A percentile compares a stretch with the other conserved stretches of the same genome.
These are phyloP conservation scores for Solanum pennellii DNA, from an alignment of 257 asterid species.

Conservation along the genomic window DNA sequence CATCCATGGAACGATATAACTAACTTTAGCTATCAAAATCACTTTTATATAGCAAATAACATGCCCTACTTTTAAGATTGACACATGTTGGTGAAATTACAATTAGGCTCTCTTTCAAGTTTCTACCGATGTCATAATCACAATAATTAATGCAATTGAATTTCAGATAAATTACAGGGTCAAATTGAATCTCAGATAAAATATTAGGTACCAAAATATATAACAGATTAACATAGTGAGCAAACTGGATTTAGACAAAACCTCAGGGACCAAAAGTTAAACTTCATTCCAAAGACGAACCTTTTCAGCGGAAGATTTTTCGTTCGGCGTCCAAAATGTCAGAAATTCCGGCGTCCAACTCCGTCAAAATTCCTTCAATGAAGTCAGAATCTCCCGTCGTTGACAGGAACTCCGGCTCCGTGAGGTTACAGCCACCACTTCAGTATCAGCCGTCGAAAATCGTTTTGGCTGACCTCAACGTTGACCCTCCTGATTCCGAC, in stretches of 20 bases:
- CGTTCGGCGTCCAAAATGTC: not conserved
- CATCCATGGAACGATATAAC: not conserved
- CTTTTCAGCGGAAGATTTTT: not conserved
- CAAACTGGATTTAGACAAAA: not conserved
- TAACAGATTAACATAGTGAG: not conserved
- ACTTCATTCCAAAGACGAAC: not conserved
- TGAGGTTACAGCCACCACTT: constrained; percentile 6
- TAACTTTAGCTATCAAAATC: not conserved
- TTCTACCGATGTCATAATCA: no score
- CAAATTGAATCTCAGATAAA: not conserved
- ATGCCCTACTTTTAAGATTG: not conserved
- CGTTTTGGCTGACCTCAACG: constrained; percentile 68
- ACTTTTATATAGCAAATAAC: not conserved
- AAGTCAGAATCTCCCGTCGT: constrained; percentile 9
- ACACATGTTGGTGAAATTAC: not conserved
- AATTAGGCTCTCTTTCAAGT: no score
- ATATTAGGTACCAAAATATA: not conserved
- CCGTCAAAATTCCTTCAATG: constrained; percentile 2
- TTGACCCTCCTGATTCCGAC: constrained; percentile 58
- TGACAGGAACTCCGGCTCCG: constrained; percentile 5
- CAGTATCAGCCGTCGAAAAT: constrained; percentile 24
- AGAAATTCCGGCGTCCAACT: not conserved
- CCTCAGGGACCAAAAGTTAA: not conserved
- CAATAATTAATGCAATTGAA: not conserved
- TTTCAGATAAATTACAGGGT: not conserved